Evolutionary conservation across 2,329 filamentous ascomycete species (phyloP), one percentile per base, ranked within the genome.

Genomic region (Trichoderma breve): DNA sequence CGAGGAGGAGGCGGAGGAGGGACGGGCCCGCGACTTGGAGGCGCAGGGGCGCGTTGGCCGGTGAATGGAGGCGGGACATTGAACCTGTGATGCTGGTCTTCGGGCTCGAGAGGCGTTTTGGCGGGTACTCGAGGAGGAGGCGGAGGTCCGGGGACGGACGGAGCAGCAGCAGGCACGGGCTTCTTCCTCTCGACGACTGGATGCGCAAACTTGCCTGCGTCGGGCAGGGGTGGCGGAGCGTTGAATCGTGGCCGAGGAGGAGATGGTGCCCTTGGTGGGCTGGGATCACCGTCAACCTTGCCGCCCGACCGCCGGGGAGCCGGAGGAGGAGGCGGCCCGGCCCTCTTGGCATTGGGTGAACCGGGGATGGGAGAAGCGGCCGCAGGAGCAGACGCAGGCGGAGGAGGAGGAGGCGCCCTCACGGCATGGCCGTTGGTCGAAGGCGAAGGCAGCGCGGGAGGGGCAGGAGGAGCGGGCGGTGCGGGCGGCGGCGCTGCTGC

Each of bases 191-290:
- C 80, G 3, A 78, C 75, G 36, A 71, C 75, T 76, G 80, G 87
- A 82, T 91, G 86, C 4, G 92, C 94, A 79, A 90, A 96, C 81
- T 93, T 97, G 47, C 96, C 96, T 72, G 96, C 96, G 80, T 97
- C 95, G 70, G 93, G 90, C 73, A 98, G 83, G 3, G 95, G 93
- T 39, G 96, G 96, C 60, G 96, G 96, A 9, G 93, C 95, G 75
- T 90, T 88, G 83, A 97, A 98, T 76, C 87, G 88, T 9, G 89
- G 89, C 66, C 91, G 88, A 26, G 90, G 88, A 18, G 81, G 80
- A 34, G 78, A 76, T 11, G 87, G 86, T 21, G 91, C 89, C 14
- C 93, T 92, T 15, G 91, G 88, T 15, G 87, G 90, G 18, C 93
- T 93, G 15, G 91, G 88, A 73, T 93, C 91, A 78, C 90, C 87